Conservation (phyloP, 2,329 filamentous ascomycete species). For the Colletotrichum karsti region DNA sequence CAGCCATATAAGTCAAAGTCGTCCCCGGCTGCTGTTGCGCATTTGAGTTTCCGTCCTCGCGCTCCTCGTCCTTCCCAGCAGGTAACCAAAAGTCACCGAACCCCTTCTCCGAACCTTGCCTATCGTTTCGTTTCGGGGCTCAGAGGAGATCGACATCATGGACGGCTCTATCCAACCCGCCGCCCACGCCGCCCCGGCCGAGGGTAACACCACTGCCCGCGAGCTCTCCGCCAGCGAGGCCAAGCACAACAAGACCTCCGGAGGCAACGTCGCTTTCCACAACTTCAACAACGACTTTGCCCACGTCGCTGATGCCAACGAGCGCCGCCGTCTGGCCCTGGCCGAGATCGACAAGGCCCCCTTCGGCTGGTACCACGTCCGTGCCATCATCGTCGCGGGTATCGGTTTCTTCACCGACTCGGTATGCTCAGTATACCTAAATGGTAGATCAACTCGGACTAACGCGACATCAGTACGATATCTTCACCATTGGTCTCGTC, state of each 20-base stretch:
- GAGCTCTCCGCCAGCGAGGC: conserved; percentile 7
- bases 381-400: conserved; percentile 80
- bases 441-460: not conserved
- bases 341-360: conserved; percentile 84
- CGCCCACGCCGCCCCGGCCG: not conserved
- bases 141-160: conserved; percentile 16
- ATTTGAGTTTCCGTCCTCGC: conserved; percentile 1
- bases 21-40: not conserved
- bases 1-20: conserved; percentile 16
- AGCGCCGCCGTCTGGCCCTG: conserved; percentile 80
- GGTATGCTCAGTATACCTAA: conserved; percentile 26
- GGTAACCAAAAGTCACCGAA: not conserved
- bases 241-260: conserved; percentile 56
- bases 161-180: conserved; percentile 12
- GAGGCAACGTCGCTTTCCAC: conserved; percentile 76
- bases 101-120: conserved; percentile 1
- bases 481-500: conserved; percentile 79
- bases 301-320: conserved; percentile 75
- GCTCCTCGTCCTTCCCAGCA: conserved; percentile 4
- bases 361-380: conserved; percentile 86
- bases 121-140: conserved; percentile 16
- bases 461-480: conserved; percentile 64
- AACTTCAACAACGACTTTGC: conserved; percentile 81
- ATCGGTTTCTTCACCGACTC: conserved; percentile 91
- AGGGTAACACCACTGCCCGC: not conserved